Base-by-base conservation (phyloP, 108 stramenopile species). In the Skeletonema grethae region DNA sequence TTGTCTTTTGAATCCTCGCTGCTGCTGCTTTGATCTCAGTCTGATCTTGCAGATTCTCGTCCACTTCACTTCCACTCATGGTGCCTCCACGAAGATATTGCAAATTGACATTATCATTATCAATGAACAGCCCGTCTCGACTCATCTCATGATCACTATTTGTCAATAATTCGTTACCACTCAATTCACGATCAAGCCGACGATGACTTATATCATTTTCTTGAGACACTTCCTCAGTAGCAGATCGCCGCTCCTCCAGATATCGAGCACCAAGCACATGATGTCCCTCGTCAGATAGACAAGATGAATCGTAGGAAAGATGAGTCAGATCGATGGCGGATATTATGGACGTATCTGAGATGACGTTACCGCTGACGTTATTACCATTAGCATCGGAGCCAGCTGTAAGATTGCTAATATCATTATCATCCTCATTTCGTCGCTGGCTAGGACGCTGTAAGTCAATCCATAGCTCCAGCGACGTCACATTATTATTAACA, bases 261-360 rank as follows among this genome's bases (percentile, higher is more conserved):
- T 70, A 61, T 22, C 46, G n/a, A 11, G 70, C 34, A 22, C 15
- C 24, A 24, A 70, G 35, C 0, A 32, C 13, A n/a, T 20, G 60
- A 18, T 70, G 61, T 2, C 57, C 57, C 5, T 32, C 12, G 0
- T n/a, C 4, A 22, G 61, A 31, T 16, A 70, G 56, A 34, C 46
- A 70, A 5, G 70, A 70, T 3, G 70, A 70, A 70, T 70, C 70
- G 56, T 31, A 55, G 22, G 70, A 62, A 5, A 70, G 70, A 11
- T 61, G 50, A n/a, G 70, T 61, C 15, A 70, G 7, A 25, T 61
- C 61, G 28, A 35, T 34, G 35, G 59, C 60, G 15, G 70, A 48
- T 18, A 70, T 4, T n/a, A 43, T 43, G 1, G 41, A 43, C 11
- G 38, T 1, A 39, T 10, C 34, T 34, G 34, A 10, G 0, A 43